Evolutionary conservation across 1,284 basidiomycete species (phyloP).

Genomic region (Phlebopus sp.): DNA sequence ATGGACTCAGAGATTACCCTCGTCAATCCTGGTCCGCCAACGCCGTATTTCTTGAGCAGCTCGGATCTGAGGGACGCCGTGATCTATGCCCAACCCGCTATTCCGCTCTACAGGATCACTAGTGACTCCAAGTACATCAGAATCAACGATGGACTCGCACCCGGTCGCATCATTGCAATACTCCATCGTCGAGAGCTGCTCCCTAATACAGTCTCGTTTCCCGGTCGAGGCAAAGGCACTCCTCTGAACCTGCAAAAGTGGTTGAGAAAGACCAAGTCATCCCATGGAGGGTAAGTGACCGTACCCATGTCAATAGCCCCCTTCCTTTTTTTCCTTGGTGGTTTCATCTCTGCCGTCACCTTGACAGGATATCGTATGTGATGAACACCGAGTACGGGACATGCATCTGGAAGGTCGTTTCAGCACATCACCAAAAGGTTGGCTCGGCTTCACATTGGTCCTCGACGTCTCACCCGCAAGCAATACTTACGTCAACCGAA

Average conservation of each 20-base stretch:
- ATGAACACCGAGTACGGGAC: conserved; percentile 22
- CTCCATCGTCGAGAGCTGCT: conserved; percentile 27
- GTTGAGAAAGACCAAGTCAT: conserved; percentile 24
- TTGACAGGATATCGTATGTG: conserved; percentile 17
- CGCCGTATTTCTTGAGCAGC: conserved; percentile 27
- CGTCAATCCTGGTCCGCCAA: conserved; percentile 26
- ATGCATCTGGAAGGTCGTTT: conserved; percentile 26
- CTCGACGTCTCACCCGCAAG: not conserved
- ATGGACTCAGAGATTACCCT: conserved; percentile 32
- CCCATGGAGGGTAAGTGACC: conserved; percentile 22
- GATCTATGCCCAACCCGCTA: conserved; percentile 16
- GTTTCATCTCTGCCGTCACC: not conserved
- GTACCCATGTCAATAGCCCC: not conserved
- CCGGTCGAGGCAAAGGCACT: conserved; percentile 4
- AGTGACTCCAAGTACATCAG: conserved; percentile 16
- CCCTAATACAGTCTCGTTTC: conserved; percentile 27
- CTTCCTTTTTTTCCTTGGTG: not conserved
- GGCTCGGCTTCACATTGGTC: not conserved
- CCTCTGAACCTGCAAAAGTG: conserved; percentile 24
- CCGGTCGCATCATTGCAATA: conserved; percentile 19
- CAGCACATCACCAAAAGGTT: conserved; percentile 23
- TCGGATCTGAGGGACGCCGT: conserved; percentile 15
- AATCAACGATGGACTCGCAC: conserved; percentile 14
- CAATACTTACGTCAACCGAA: conserved; percentile 1
- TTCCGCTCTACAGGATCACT: conserved; percentile 26